Percentiles rank a stretch among this genome's conserved stretches.
phyloP scores from a whole-genome alignment of 306 rosid genomes.

The Quercus variabilis region DNA sequence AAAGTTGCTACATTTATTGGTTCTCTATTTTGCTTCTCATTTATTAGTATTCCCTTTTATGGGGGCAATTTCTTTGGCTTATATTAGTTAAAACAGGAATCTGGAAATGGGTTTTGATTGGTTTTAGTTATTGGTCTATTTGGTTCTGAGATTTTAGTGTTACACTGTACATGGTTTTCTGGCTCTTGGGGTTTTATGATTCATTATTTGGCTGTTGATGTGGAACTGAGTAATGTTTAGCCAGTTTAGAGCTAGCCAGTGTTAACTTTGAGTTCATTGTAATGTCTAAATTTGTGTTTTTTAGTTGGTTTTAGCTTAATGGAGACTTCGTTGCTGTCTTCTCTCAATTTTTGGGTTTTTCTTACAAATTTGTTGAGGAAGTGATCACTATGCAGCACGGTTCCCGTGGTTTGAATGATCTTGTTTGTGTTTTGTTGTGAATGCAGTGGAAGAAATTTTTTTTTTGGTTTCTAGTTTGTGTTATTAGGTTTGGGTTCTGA shows the following conservation, averaged over 20 bases:
- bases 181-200: conserved; percentile 5
- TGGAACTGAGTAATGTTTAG: background rate
- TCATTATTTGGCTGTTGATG: background rate
- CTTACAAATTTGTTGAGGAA: background rate
- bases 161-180: background rate
- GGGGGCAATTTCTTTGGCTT: conserved; percentile 23
- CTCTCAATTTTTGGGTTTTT: background rate
- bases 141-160: background rate
- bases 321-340: background rate
- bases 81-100: conserved; percentile 19
- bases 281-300: background rate
- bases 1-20: conserved; percentile 17
- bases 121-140: background rate
- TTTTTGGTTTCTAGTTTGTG: background rate
- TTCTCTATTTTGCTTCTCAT: background rate
- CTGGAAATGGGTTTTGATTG: conserved; percentile 27
- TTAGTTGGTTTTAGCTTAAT: background rate
- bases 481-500: background rate
- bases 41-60: background rate
- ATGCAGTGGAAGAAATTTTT: background rate
- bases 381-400: conserved; percentile 9
- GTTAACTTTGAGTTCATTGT: background rate
- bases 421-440: background rate
- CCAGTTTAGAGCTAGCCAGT: background rate
- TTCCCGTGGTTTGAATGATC: background rate